Conservation (phyloP, 768 basidiomycete species). For the Galerina sulciceps region DNA sequence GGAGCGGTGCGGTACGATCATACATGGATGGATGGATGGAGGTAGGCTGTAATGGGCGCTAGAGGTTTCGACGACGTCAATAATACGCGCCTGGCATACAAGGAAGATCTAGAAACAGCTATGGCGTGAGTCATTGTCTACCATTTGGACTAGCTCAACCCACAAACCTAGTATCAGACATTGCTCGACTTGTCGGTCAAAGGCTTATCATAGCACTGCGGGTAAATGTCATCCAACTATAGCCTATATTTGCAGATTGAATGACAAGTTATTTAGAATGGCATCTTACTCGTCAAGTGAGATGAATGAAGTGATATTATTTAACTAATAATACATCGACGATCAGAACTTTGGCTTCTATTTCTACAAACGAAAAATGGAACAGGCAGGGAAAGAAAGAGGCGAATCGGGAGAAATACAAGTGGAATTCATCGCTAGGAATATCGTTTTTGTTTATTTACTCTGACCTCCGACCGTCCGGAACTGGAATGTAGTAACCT, state of each 20-base stretch:
- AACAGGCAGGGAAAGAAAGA: neutral
- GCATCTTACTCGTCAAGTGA: neutral
- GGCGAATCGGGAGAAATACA: too few species aligned
- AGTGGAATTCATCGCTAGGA: too few species aligned
- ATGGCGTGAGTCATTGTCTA: neutral
- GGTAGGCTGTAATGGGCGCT: slow-evolving; percentile 1
- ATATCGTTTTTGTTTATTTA: too few species aligned
- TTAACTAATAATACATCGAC: slow-evolving; percentile 3
- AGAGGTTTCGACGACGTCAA: slow-evolving; percentile 10
- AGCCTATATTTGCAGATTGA: too few species aligned
- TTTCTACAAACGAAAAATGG: slow-evolving; percentile 11
- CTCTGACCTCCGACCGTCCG: neutral
- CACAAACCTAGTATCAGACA: neutral
- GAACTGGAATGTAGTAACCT: neutral
- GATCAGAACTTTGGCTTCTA: slow-evolving; percentile 15
- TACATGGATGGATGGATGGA: neutral
- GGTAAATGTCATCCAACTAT: neutral
- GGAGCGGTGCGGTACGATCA: neutral
- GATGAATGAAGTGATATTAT: neutral
- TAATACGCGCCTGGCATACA: neutral
- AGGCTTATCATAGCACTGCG: neutral
- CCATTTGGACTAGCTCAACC: neutral
- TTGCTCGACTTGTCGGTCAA: neutral
- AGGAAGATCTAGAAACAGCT: neutral
- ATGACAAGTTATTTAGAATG: too few species aligned